Evolutionary conservation across 2,329 filamentous ascomycete species (phyloP).

Genomic region (Hypoxylon sp.): DNA sequence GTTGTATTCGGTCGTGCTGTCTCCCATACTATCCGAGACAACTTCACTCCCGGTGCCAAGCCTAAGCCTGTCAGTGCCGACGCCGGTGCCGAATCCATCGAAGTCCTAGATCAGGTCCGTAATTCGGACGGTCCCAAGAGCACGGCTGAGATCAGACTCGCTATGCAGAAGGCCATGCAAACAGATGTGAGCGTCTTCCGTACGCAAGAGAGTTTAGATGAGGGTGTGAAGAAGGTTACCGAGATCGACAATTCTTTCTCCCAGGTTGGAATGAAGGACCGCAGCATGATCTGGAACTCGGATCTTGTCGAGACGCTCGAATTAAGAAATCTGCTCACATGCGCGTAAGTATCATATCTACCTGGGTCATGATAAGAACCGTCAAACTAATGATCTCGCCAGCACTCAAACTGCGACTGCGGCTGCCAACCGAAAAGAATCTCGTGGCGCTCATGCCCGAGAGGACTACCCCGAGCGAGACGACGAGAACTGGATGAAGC

Average conservation of each 20-base stretch:
- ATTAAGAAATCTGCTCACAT: slow-evolving; percentile 93
- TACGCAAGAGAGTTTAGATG: slow-evolving; percentile 91
- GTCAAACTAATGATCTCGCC: slow-evolving; percentile 29
- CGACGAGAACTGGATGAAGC: slow-evolving; percentile 99
- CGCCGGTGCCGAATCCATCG: slow-evolving; percentile 88
- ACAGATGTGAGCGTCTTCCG: slow-evolving; percentile 97
- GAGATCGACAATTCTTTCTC: slow-evolving; percentile 84
- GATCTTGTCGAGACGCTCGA: slow-evolving; percentile 97
- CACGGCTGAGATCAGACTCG: slow-evolving; percentile 87
- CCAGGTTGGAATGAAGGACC: slow-evolving; percentile 94
- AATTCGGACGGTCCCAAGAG: slow-evolving; percentile 86
- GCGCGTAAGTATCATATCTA: slow-evolving; percentile 83
- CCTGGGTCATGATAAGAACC: neutral
- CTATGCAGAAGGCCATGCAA: slow-evolving; percentile 99
- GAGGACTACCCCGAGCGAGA: slow-evolving; percentile 97
- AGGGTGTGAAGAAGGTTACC: slow-evolving; percentile 89
- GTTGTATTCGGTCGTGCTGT: slow-evolving; percentile 98
- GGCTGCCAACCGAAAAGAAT: slow-evolving; percentile 95
- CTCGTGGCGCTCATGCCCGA: slow-evolving; percentile 94
- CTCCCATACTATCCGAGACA: slow-evolving; percentile 96
- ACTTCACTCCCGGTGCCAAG: slow-evolving; percentile 84
- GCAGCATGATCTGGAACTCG: slow-evolving; percentile 99
- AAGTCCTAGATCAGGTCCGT: slow-evolving; percentile 85
- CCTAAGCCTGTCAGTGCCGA: slow-evolving; percentile 85
- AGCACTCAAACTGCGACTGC: slow-evolving; percentile 91